Conservation (phyloP, 148 eudicot genomes). For the Fagopyrum tataricum region DNA sequence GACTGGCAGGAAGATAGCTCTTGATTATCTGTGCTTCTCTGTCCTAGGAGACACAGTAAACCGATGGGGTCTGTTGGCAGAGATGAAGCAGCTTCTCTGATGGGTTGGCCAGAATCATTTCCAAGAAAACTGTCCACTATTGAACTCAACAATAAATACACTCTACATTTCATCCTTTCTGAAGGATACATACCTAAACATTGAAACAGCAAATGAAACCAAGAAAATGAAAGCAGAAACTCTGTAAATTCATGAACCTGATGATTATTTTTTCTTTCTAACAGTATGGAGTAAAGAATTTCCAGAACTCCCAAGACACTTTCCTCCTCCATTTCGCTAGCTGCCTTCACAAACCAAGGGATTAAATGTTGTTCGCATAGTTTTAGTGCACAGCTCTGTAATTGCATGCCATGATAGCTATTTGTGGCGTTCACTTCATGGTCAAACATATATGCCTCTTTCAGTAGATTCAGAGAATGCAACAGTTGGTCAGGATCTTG, state of each 20-base stretch:
- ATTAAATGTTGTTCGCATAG: conserved; percentile 52
- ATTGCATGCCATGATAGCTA: conserved; percentile 24
- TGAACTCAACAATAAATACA: conserved; percentile 64
- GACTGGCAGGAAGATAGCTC: conserved; percentile 64
- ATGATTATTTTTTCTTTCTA: conserved; percentile 37
- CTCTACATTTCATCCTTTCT: conserved; percentile 64
- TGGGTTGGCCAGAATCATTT: conserved; percentile 52
- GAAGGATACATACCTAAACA: conserved; percentile 81
- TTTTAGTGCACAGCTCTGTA: conserved; percentile 41
- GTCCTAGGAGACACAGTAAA: conserved; percentile 76
- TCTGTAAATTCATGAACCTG: conserved; percentile 39
- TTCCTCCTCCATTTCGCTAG: conserved; percentile 71
- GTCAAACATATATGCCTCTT: conserved; percentile 63
- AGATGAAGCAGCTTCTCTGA: conserved; percentile 54
- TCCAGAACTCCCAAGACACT: conserved; percentile 67
- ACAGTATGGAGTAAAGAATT: conserved; percentile 53
- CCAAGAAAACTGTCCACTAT: conserved; percentile 61
- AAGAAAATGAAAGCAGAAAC: conserved; percentile 55
- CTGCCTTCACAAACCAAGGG: conserved; percentile 65
- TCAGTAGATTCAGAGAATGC: conserved; percentile 69
- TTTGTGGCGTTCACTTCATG: conserved; percentile 25
- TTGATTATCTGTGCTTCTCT: conserved; percentile 43
- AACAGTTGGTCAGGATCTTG: conserved; percentile 43
- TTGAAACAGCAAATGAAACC: conserved; percentile 75
- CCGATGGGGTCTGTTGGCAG: conserved; percentile 87